Conservation (phyloP, 2,329 filamentous ascomycete species). For the Alternaria brassicicola region DNA sequence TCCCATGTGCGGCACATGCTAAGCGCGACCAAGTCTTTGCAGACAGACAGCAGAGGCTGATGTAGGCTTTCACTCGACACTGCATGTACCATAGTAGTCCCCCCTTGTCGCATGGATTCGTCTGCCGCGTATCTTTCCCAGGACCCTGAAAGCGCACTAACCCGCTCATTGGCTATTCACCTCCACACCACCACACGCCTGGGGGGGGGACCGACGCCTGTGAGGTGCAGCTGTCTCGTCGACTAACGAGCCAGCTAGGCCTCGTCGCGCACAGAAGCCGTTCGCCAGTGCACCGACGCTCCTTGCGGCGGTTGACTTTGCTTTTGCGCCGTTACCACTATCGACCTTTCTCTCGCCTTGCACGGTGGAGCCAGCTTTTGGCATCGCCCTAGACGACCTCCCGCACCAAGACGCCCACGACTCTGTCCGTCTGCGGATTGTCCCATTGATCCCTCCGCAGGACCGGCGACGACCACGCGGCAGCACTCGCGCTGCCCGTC, state of each 20-base stretch:
- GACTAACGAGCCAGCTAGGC: slow-evolving; percentile 1
- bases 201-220: slow-evolving; percentile 3
- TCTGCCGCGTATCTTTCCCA: slow-evolving; percentile 11
- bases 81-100: neutral
- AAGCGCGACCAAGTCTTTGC: neutral
- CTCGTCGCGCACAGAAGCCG: slow-evolving; percentile 15
- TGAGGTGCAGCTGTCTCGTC: slow-evolving; percentile 7
- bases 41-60: neutral
- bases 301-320: neutral
- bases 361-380: neutral
- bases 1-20: neutral
- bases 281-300: slow-evolving; percentile 12
- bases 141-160: slow-evolving; percentile 10
- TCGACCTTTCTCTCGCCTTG: neutral
- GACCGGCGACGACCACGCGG: neutral
- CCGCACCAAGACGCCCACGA: slow-evolving; percentile 2
- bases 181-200: slow-evolving; percentile 14
- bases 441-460: neutral
- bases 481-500: slow-evolving; percentile 1
- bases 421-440: neutral
- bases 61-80: neutral
- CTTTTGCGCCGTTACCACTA: slow-evolving; percentile 5
- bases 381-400: slow-evolving; percentile 8
- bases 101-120: slow-evolving; percentile 1
- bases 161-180: slow-evolving; percentile 14